Evolutionary conservation across 805 yeast genomes (phyloP), one percentile per base, ranked within the genome.

Genomic region (Priceomyces medius): DNA sequence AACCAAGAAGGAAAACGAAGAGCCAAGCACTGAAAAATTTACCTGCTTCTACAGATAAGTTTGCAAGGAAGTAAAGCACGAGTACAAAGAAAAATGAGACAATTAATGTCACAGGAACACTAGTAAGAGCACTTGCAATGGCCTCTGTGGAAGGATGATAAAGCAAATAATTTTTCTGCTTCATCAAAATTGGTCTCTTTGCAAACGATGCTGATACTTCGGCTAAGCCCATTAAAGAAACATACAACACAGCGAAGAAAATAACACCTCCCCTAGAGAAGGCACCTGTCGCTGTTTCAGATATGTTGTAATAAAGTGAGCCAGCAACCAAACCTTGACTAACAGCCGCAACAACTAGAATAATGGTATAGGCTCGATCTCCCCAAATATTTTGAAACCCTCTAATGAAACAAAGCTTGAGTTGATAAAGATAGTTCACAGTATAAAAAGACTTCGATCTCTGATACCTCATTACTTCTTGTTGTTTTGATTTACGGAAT

Each of bases 181-280:
- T 61, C 63, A 57, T 57, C 43, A 61, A 47, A 20, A 61, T 55
- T 16, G 59, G 58, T 35, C 66, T 46, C 10, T 44, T 46, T 8
- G 42, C 37, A 35, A 59, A 59, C 2, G 60, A 45, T 14, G 59
- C 53, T 9, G 63, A 47, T 7, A 74, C 63, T 44, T 74, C 77
- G 3, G 80, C 77, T 36, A 76, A 49, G 34, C 76, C 73, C 65
- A 72, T 64, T 51, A 77, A 65, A 7, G 73, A 59, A 54, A 71
- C 72, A 57, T 78, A 80, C 47, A 84, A 65, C 8, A 80, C 64
- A 17, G 80, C 68, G 51, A 81, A 83, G 61, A 79, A 83, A 3
- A 83, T 50, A 20, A 75, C 67, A 53, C 87, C 86, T 44, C 85
- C 82, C 48, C 88, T 70, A 6, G 83, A 72, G 51, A 78, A 84